Evolutionary conservation across 495 filamentous ascomycete genomes (phyloP), one percentile per base, ranked within the genome.

Genomic region (Penicillium flavigenum): DNA sequence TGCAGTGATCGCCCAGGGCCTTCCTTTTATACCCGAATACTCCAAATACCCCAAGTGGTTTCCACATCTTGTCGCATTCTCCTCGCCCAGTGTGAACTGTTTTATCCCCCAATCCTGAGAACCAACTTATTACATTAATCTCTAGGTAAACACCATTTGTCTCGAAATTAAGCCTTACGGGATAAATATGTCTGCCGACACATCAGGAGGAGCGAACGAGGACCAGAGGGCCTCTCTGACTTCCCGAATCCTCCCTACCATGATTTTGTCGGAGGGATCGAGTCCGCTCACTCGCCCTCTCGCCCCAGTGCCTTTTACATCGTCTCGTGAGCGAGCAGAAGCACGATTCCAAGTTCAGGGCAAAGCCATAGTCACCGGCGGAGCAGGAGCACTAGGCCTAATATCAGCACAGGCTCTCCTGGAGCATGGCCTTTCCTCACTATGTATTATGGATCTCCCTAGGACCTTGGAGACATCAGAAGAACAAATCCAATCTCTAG

Each of bases 341-440:
- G 52, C 32, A 3, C 76, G 86, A 47, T 89, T 90, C 61, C 72
- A 78, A 20, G 79, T 90, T 29, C 67, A 73, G 41, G 86, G 86
- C 20, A 89, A 85, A 58, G 86, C 85, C 26, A 80, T 88, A 34
- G 32, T 91, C 27, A 89, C 88, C 24, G 88, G 88, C 19, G 87
- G 88, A 46, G 79, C 85, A 31, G 87, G 88, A 2, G 83, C 79
- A n/a, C 76, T 91, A 8, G 88, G 81, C 4, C 77, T 87, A 4
- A 72, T 76, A 5, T 75, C 79, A 10, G 78, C 79, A 3, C 76
- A 78, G 5, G 87, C 86, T 5, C 78, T 91, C 16, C 83, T 90
- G n/a, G 88, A 91, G 64, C 87, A 90, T 60, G 88, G 87, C 11
- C 71, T 84, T 2, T 62, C 75, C 4, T 81, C 81, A 17, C 71